phyloP scores from a whole-genome alignment of 169 alveolate genomes.

The Cyclospora cayetanensis region DNA sequence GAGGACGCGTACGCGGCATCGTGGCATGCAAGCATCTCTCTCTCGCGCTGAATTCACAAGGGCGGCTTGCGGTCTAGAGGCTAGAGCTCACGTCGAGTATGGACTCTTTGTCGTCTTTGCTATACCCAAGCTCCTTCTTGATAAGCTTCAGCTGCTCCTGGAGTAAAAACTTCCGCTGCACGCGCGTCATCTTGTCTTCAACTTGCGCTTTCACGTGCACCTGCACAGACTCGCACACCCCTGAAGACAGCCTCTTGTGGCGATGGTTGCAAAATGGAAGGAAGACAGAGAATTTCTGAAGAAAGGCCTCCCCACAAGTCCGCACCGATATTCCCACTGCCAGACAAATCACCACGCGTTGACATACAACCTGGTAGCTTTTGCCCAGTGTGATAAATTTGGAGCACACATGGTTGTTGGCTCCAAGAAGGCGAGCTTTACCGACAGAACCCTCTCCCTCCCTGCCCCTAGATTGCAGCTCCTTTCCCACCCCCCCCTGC shows the following conservation, averaged over 20 bases:
- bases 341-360: too few species aligned
- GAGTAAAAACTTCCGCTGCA: slow-evolving; percentile 82
- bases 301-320: neutral
- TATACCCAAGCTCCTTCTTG: slow-evolving; percentile 85
- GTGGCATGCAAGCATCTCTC: too few species aligned
- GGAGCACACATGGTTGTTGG: too few species aligned
- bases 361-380: too few species aligned
- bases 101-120: slow-evolving; percentile 83
- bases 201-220: slow-evolving; percentile 80
- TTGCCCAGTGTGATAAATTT: too few species aligned
- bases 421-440: too few species aligned
- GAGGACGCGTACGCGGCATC: too few species aligned
- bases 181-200: slow-evolving; percentile 82
- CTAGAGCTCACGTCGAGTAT: slow-evolving; percentile 70
- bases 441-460: too few species aligned
- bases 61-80: neutral
- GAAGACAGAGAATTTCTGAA: neutral
- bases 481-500: too few species aligned
- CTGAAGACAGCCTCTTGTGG: neutral
- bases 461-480: too few species aligned
- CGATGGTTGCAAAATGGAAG: neutral
- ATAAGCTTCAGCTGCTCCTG: slow-evolving; percentile 84
- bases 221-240: too few species aligned
- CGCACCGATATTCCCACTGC: neutral
- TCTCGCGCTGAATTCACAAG: neutral